Evolutionary conservation across 1,139 yeast species (phyloP).

Genomic region (Schwanniomyces etchellsii): DNA sequence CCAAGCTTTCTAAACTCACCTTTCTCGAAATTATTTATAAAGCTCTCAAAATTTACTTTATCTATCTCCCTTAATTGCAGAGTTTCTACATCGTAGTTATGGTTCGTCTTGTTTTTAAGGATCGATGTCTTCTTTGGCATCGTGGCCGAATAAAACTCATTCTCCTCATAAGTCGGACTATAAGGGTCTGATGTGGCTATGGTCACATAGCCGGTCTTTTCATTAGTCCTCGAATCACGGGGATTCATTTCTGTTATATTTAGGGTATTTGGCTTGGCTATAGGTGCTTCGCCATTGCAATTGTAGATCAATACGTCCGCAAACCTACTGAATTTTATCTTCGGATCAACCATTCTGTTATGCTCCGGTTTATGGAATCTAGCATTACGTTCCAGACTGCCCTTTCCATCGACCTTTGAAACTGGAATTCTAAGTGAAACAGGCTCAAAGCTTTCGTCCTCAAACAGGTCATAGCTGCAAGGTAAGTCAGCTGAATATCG

Average conservation of each 20-base stretch:
- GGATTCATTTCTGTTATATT: neutral
- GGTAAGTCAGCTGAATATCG: neutral
- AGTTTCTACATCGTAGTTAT: constrained; percentile 17
- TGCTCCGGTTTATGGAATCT: constrained; percentile 1
- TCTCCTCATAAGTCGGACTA: neutral
- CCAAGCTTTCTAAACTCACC: too few species aligned
- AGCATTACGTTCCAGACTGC: constrained; percentile 2
- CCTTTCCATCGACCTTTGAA: constrained; percentile 3
- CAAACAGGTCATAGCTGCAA: neutral
- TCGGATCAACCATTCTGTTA: constrained; percentile 1
- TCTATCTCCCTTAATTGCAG: constrained; percentile 12
- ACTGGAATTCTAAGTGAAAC: constrained; percentile 7
- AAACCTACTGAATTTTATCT: constrained; percentile 10
- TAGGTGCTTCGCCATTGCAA: constrained; percentile 4
- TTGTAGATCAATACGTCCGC: constrained; percentile 12
- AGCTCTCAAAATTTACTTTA: constrained; percentile 12
- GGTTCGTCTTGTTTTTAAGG: constrained; percentile 16
- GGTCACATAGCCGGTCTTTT: neutral
- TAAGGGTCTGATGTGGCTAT: too few species aligned
- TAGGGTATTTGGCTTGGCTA: constrained; percentile 1
- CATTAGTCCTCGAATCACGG: too few species aligned
- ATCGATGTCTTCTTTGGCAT: constrained; percentile 12
- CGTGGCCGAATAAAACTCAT: neutral
- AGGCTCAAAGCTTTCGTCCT: constrained; percentile 6
- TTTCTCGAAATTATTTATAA: too few species aligned